Evolutionary conservation across 2,329 filamentous ascomycete species (phyloP), one percentile per base, ranked within the genome.

Genomic region (Penicillium sp.): DNA sequence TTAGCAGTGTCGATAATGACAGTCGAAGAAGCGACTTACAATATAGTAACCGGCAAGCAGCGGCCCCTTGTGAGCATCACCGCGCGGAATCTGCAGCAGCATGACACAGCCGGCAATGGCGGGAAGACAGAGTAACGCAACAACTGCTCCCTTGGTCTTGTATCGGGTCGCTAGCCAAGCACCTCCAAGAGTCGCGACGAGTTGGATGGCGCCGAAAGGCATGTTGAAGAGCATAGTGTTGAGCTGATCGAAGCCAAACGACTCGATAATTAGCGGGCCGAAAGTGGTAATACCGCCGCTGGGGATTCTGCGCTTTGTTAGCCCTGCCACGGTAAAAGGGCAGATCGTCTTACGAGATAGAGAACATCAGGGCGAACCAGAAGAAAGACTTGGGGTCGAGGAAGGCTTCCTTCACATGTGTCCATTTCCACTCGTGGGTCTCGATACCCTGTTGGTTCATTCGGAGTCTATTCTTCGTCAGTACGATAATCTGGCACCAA

Each of bases 311-410:
- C 13, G 21, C 29, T 17, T 13, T 41, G 59, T 71, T 19, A 71
- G 61, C 17, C 38, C 17, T 38, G 13, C 26, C 29, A 3, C 38
- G 44, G 4, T 5, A 19, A 21, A 5, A 4, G 5, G 1, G 35
- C 3, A 21, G 3, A 5, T 6, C 21, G 17, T 11, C 65, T 56
- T 74, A 82, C 76, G 85, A 85, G 55, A 88, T 85, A 2, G 82
- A 75, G n/a, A 85, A 75, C 64, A 84, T 82, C 60, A 82, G 74
- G 1, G 75, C 69, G 79, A 86, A 82, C 84, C 85, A 86, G 30
- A 85, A 75, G 84, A 84, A 89, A 0, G 85, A 87, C 71, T 89
- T 88, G n/a, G 80, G 65, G 62, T 89, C 87, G 0, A 81, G 65
- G 11, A 84, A 71, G 0, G 86, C 79, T 67, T 90, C 88, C 51